These are phyloP conservation scores for Lanmaoa rubissima DNA, from an alignment of 768 basidiomycete genomes.

Conservation along the genomic window DNA sequence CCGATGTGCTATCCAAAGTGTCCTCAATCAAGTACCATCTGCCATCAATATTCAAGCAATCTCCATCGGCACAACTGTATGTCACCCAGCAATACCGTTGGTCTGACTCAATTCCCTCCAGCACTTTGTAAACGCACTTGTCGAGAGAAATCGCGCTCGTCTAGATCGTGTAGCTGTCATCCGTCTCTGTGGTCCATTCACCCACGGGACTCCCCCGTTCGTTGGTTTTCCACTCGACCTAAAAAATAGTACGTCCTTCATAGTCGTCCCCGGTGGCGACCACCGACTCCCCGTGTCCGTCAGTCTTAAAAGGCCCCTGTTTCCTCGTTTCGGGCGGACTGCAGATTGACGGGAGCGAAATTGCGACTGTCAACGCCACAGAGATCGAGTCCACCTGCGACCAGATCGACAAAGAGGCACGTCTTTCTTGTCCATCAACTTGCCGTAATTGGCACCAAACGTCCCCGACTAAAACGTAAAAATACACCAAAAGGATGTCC, in stretches of 20 bases:
- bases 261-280: neutral
- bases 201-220: slow-evolving; percentile 56
- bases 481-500: slow-evolving; percentile 18
- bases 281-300: neutral
- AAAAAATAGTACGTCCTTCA: slow-evolving; percentile 26
- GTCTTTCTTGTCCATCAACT: neutral
- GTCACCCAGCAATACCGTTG: neutral
- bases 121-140: slow-evolving; percentile 60
- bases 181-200: slow-evolving; percentile 60
- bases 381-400: slow-evolving; percentile 46
- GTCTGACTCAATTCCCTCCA: slow-evolving; percentile 5
- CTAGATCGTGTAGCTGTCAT: slow-evolving; percentile 62
- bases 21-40: slow-evolving; percentile 39
- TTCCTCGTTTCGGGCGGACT: slow-evolving; percentile 39
- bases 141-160: slow-evolving; percentile 53
- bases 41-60: slow-evolving; percentile 45
- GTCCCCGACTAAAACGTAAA: slow-evolving; percentile 5
- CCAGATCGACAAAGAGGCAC: slow-evolving; percentile 34
- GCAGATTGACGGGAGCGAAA: slow-evolving; percentile 49
- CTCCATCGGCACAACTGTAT: slow-evolving; percentile 61
- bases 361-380: slow-evolving; percentile 39
- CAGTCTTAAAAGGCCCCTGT: slow-evolving; percentile 30
- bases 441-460: neutral
- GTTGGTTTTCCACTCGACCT: slow-evolving; percentile 46
- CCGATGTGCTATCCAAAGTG: slow-evolving; percentile 45